These are phyloP conservation scores for Thielaviopsis euricoi DNA, from an alignment of 2,329 filamentous ascomycete genomes.

Conservation along the genomic window DNA sequence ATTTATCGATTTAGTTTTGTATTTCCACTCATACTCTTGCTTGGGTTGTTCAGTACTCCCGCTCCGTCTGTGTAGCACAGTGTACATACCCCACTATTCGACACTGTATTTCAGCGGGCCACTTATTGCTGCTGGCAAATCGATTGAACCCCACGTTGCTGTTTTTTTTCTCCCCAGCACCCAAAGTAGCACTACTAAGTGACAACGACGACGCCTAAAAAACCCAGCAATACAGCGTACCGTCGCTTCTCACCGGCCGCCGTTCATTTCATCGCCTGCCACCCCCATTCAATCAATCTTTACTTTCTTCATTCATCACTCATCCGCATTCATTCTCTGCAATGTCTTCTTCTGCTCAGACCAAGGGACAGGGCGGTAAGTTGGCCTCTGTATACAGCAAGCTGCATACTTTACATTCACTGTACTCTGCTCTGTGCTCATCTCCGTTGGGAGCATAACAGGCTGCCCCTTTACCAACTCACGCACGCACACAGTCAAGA, in stretches of 20 bases:
- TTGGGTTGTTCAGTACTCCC: neutral
- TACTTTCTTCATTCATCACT: neutral
- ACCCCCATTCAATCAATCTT: neutral
- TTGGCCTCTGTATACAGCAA: neutral
- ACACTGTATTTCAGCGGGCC: neutral
- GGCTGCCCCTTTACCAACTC: too few relatives aligned
- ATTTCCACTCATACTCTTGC: too few relatives aligned
- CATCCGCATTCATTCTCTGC: too few relatives aligned
- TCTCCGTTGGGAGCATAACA: too few relatives aligned
- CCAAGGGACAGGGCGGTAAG: constrained; percentile 5
- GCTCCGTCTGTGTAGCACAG: neutral
- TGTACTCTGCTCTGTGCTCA: too few relatives aligned
- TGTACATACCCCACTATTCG: neutral
- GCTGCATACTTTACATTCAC: too few relatives aligned
- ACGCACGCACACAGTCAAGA: neutral
- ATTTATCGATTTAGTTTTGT: neutral
- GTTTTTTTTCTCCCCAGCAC: neutral
- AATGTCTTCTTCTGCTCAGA: constrained; percentile 7
- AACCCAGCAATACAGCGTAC: neutral
- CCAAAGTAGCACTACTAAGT: constrained; percentile 1
- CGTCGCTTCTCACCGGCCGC: neutral
- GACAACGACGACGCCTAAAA: neutral
- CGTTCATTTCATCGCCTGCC: neutral
- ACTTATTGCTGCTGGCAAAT: neutral
- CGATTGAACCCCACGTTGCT: constrained; percentile 6